Conservation (phyloP, 2,329 filamentous ascomycete species). For the Botrytis elliptica region DNA sequence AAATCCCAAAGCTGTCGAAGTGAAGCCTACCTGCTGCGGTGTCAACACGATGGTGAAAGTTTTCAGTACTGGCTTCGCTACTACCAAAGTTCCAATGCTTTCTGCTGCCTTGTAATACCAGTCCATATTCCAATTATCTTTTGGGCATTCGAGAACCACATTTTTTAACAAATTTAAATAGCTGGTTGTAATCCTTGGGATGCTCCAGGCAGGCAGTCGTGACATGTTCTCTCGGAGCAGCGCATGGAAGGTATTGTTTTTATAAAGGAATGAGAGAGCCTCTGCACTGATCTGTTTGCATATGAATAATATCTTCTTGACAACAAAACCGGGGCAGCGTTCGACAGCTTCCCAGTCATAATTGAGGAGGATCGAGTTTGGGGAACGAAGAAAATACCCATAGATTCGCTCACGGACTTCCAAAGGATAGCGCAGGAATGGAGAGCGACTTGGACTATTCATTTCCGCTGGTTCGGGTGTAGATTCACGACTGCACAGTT, state of each 20-base stretch:
- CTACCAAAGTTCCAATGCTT: constrained; percentile 27
- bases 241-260: constrained; percentile 31
- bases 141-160: constrained; percentile 29
- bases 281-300: constrained; percentile 34
- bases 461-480: constrained; percentile 11
- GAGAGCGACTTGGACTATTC: constrained; percentile 25
- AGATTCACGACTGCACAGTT: neutral
- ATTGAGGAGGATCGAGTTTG: constrained; percentile 31
- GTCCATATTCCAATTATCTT: constrained; percentile 25
- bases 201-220: neutral
- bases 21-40: constrained; percentile 21
- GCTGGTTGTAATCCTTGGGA: constrained; percentile 13
- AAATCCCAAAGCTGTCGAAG: constrained; percentile 24
- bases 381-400: constrained; percentile 27
- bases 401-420: constrained; percentile 36
- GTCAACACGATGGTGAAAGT: constrained; percentile 31
- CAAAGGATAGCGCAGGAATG: constrained; percentile 29
- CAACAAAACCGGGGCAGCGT: constrained; percentile 18
- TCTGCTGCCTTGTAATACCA: constrained; percentile 28
- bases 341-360: constrained; percentile 30
- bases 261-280: constrained; percentile 31
- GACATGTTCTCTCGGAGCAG: constrained; percentile 25
- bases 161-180: constrained; percentile 28
- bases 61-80: constrained; percentile 25
- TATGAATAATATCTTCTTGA: constrained; percentile 24